These are phyloP conservation scores for Yamadazyma laniorum DNA, from an alignment of 805 yeast species.

Conservation along the genomic window DNA sequence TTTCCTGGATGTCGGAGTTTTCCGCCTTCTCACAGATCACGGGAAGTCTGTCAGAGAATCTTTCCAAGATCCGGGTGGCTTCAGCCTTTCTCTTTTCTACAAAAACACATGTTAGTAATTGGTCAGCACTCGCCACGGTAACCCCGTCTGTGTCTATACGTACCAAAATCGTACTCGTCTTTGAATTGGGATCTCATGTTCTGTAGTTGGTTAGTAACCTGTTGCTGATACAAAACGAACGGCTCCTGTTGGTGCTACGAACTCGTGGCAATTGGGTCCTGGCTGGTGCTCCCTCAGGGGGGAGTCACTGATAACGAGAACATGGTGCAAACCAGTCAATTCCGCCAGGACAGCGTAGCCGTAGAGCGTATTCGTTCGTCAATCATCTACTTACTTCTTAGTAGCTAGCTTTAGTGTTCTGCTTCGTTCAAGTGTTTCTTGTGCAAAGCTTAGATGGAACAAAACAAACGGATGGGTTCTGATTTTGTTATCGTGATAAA, in stretches of 20 bases:
- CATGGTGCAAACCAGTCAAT: no score
- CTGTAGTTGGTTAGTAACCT: conserved; percentile 6
- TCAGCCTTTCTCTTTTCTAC: conserved; percentile 91
- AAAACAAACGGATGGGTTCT: conserved; percentile 4
- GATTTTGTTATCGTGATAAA: conserved; percentile 7
- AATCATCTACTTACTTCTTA: no score
- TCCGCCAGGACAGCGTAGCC: no score
- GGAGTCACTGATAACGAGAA: no score
- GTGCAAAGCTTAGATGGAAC: not conserved
- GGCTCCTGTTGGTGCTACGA: no score
- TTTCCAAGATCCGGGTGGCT: conserved; percentile 83
- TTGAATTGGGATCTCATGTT: conserved; percentile 87
- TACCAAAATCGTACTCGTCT: conserved; percentile 83
- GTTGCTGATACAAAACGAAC: no score
- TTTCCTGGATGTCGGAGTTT: conserved; percentile 91
- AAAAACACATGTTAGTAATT: no score
- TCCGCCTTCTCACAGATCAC: conserved; percentile 97
- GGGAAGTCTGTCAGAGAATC: conserved; percentile 90
- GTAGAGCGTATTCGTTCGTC: no score
- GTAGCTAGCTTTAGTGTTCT: no score
- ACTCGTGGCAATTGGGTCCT: no score
- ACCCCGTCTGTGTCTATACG: conserved; percentile 1
- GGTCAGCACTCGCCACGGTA: conserved; percentile 4
- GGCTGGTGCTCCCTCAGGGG: not conserved
- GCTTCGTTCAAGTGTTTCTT: no score